A percentile compares a stretch with the other conserved stretches of the same genome.
Evolutionary conservation across 495 filamentous ascomycete genomes (phyloP).

Genomic region (Letharia lupina): DNA sequence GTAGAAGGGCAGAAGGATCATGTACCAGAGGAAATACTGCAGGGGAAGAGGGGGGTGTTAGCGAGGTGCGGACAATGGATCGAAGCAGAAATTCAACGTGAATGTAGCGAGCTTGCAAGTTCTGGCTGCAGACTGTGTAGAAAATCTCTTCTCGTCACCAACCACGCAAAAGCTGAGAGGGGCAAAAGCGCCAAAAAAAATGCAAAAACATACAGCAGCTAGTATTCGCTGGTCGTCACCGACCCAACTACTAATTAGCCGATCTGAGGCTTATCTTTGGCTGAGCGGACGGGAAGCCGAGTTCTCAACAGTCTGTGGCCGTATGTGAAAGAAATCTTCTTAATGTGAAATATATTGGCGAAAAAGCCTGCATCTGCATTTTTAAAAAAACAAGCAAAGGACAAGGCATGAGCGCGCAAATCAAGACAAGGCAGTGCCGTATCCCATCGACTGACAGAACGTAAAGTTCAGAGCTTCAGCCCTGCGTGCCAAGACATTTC

Average conservation of each 20-base stretch:
- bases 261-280: constrained; percentile 25
- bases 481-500: too few relatives aligned
- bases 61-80: neutral
- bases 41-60: neutral
- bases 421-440: neutral
- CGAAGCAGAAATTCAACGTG: neutral
- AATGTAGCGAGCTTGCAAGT: neutral
- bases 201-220: constrained; percentile 27
- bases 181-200: constrained; percentile 1
- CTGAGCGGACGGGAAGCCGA: constrained; percentile 26
- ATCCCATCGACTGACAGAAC: too few relatives aligned
- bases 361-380: neutral
- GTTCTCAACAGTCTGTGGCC: constrained; percentile 21
- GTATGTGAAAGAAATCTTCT: neutral
- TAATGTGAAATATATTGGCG: constrained; percentile 5
- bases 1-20: constrained; percentile 86
- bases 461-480: too few relatives aligned
- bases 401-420: neutral
- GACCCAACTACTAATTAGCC: constrained; percentile 29
- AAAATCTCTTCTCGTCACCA: neutral
- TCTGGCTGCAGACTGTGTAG: neutral
- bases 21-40: constrained; percentile 97
- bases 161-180: neutral
- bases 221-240: constrained; percentile 26
- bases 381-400: neutral